These are phyloP conservation scores for Alternaria angustiovoidea DNA, from an alignment of 2,329 filamentous ascomycete genomes.

Conservation along the genomic window DNA sequence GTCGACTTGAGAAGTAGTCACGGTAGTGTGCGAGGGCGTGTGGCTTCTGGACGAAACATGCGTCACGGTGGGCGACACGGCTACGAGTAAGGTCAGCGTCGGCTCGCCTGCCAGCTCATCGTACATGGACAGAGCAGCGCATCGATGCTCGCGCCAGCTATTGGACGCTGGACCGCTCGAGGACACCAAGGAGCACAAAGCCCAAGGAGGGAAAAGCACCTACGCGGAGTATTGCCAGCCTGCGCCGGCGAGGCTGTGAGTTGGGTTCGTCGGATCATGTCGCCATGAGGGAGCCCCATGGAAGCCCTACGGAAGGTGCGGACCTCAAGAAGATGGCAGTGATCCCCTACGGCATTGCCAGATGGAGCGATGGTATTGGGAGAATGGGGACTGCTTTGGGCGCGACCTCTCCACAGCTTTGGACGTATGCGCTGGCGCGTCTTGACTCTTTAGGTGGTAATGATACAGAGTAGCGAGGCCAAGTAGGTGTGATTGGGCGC, in stretches of 20 bases:
- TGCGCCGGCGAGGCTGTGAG: conserved; percentile 64
- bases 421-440: conserved; percentile 34
- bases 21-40: conserved; percentile 57
- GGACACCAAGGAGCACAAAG: conserved; percentile 7
- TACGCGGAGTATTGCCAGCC: conserved; percentile 65
- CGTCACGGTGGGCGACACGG: conserved; percentile 61
- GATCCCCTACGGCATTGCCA: conserved; percentile 30
- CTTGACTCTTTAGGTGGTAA: conserved; percentile 22
- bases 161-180: conserved; percentile 30
- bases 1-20: conserved; percentile 55
- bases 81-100: conserved; percentile 51
- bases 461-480: conserved; percentile 19
- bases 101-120: conserved; percentile 51
- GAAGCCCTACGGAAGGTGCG: conserved; percentile 15
- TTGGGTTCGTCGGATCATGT: conserved; percentile 49
- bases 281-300: conserved; percentile 30
- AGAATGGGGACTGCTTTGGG: conserved; percentile 26
- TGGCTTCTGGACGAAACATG: conserved; percentile 63
- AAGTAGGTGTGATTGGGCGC: conserved; percentile 22
- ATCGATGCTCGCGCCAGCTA: conserved; percentile 40
- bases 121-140: conserved; percentile 42
- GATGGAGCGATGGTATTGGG: conserved; percentile 29
- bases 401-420: conserved; percentile 22
- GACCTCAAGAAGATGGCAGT: conserved; percentile 11
- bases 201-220: conserved; percentile 49